Percentiles rank a stretch among this genome's conserved stretches.
These are phyloP conservation scores for Gamarada debralockiae DNA, from an alignment of 495 filamentous ascomycete species.

Conservation along the genomic window DNA sequence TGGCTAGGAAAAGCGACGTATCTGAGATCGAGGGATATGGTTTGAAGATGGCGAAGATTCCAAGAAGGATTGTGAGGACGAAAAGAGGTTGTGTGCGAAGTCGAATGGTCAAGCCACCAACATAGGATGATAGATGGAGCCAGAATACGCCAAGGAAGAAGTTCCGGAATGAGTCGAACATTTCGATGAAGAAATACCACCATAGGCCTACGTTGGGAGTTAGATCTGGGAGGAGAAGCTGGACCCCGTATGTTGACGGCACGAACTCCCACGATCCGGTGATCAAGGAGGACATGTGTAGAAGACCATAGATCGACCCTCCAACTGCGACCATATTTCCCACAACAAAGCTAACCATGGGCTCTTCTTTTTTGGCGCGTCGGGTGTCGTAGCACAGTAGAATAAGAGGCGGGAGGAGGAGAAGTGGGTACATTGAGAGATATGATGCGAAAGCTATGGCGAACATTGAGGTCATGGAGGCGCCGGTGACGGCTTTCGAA, in stretches of 20 bases:
- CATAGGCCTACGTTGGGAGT: slow-evolving; percentile 94
- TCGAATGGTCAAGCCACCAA: slow-evolving; percentile 76
- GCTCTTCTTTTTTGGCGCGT: slow-evolving; percentile 27
- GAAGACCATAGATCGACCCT: slow-evolving; percentile 47
- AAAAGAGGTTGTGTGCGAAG: slow-evolving; percentile 82
- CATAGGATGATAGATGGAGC: slow-evolving; percentile 88
- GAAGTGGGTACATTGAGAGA: slow-evolving; percentile 83
- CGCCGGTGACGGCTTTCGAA: slow-evolving; percentile 74
- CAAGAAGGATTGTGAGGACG: slow-evolving; percentile 73
- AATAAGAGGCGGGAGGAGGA: slow-evolving; percentile 78
- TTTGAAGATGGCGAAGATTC: slow-evolving; percentile 90
- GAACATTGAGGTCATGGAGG: slow-evolving; percentile 73
- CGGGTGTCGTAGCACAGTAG: slow-evolving; percentile 77
- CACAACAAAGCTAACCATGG: slow-evolving; percentile 41
- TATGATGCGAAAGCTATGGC: slow-evolving; percentile 85
- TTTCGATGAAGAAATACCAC: slow-evolving; percentile 99
- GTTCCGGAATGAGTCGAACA: slow-evolving; percentile 95
- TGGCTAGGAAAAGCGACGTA: slow-evolving; percentile 74
- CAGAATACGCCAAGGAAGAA: slow-evolving; percentile 99
- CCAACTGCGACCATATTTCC: slow-evolving; percentile 45
- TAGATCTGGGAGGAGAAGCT: slow-evolving; percentile 85
- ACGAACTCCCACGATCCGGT: slow-evolving; percentile 80
- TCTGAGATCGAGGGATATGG: slow-evolving; percentile 93
- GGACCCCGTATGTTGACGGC: slow-evolving; percentile 84
- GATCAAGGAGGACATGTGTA: slow-evolving; percentile 68